Evolutionary conservation across 202 grass and related monocot species (phyloP).

Genomic region (Hordeum pubiflorum): DNA sequence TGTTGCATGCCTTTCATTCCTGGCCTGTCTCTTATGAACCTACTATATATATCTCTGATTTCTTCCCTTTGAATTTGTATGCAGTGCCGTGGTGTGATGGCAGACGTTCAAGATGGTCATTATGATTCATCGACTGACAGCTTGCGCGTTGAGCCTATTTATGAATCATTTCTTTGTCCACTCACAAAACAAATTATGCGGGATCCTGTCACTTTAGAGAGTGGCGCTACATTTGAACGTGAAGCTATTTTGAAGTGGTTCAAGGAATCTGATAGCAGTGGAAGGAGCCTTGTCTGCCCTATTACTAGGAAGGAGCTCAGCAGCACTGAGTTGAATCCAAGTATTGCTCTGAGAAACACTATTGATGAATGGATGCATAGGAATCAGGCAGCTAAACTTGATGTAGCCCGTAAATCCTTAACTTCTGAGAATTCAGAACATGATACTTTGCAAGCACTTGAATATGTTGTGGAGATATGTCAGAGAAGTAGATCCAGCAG

Average conservation of each 20-base stretch:
- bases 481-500: conserved; percentile 52
- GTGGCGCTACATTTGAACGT: conserved; percentile 73
- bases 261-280: conserved; percentile 47
- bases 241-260: conserved; percentile 78
- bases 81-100: conserved; percentile 41
- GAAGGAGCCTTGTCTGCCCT: conserved; percentile 61
- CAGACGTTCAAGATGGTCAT: conserved; percentile 45
- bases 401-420: conserved; percentile 50
- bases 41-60: not conserved
- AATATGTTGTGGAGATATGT: conserved; percentile 60
- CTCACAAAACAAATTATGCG: conserved; percentile 83
- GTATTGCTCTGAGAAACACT: conserved; percentile 74
- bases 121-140: conserved; percentile 52
- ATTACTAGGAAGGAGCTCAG: conserved; percentile 63
- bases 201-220: conserved; percentile 79
- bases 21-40: not conserved
- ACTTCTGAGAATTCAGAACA: conserved; percentile 48
- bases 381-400: conserved; percentile 78
- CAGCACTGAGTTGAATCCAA: conserved; percentile 73
- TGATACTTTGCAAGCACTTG: conserved; percentile 67
- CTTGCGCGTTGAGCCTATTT: conserved; percentile 69
- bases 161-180: conserved; percentile 80
- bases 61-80: not conserved
- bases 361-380: conserved; percentile 91
- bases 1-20: not conserved